Evolutionary conservation across 129 eudicot genomes (phyloP), one percentile per base, ranked within the genome.

Genomic region (Flaveria brownii): DNA sequence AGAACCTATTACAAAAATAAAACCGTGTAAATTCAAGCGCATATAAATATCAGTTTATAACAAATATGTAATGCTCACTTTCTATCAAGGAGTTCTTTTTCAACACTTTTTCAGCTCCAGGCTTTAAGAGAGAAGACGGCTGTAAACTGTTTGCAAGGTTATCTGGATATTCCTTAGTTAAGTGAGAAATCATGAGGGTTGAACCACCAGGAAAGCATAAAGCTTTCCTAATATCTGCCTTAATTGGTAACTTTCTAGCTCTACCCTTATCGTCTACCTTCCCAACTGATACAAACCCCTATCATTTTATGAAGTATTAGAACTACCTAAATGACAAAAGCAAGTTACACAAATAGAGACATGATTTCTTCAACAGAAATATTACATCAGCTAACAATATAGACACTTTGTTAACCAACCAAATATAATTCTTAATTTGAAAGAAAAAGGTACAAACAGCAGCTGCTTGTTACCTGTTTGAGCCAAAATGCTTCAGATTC

Each of bases 191-290:
- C 97, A 90, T 87, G 76, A 93, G 86, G 68, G 88, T 93, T 60
- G 98, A 85, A 55, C 96, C 96, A n/a, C 98, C 98, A 79, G 98
- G 98, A 80, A 93, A 87, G 84, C 97, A 88, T 71, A 93, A 78
- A 25, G 97, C 82, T 78, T 77, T 89, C 46, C 98, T 91, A 6
- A 93, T 85, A 42, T 93, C 93, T 47, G 98, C 89, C 81, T 78
- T 90, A 43, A 93, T 76, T 23, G 87, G 93, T 49, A 93, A 83
- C 75, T 82, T 90, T 28, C 87, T 83, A 81, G 93, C 90, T 87
- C 82, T 87, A 47, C 98, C 98, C 73, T 88, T 93, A 42, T 79
- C 80, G 59, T 85, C 84, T 64, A 93, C 98, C 85, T 90, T 87
- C 59, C 97, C 98, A 73, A 93, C 89, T 23, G 88, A 76, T 56